A percentile compares a stretch with the other conserved stretches of the same genome.
These are phyloP conservation scores for Endothia cerciana DNA, from an alignment of 2,329 filamentous ascomycete genomes.

Conservation along the genomic window DNA sequence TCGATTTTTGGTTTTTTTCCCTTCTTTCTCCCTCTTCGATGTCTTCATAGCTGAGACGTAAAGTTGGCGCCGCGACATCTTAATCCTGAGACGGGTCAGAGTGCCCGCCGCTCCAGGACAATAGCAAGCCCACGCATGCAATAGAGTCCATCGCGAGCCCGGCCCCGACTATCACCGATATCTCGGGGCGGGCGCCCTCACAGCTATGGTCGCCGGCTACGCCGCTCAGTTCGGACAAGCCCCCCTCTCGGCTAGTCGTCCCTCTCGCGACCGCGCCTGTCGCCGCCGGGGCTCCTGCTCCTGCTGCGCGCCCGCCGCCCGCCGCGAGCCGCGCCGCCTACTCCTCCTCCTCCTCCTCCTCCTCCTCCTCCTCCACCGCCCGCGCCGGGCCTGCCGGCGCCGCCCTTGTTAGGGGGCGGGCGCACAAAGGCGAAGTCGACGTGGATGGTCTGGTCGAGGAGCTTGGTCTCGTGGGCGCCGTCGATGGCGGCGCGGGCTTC, in stretches of 20 bases:
- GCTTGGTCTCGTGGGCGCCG: conserved; percentile 74
- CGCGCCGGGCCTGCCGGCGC: conserved; percentile 41
- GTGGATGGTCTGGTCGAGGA: conserved; percentile 78
- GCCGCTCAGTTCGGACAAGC: too few species aligned
- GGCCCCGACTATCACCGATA: too few species aligned
- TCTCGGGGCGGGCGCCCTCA: too few species aligned
- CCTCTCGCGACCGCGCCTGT: conserved; percentile 29
- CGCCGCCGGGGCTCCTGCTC: conserved; percentile 51
- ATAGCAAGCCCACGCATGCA: not conserved
- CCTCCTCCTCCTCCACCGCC: too few species aligned
- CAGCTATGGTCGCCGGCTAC: not conserved
- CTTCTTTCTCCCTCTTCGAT: not conserved
- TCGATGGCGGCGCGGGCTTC: conserved; percentile 84
- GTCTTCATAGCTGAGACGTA: not conserved
- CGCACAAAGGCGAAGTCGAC: conserved; percentile 88
- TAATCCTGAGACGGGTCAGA: not conserved
- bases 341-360: too few species aligned
- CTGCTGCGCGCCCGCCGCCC: conserved; percentile 50
- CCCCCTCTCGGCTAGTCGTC: conserved; percentile 17
- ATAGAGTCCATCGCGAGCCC: not conserved
- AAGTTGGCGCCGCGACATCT: not conserved
- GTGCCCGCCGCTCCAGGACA: not conserved
- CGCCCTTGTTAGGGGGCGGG: conserved; percentile 67
- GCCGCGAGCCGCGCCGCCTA: conserved; percentile 40
- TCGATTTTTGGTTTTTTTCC: too few species aligned